These are phyloP conservation scores for Oropetium thomaeum DNA, from an alignment of 176 grass and related monocot species.

Conservation along the genomic window DNA sequence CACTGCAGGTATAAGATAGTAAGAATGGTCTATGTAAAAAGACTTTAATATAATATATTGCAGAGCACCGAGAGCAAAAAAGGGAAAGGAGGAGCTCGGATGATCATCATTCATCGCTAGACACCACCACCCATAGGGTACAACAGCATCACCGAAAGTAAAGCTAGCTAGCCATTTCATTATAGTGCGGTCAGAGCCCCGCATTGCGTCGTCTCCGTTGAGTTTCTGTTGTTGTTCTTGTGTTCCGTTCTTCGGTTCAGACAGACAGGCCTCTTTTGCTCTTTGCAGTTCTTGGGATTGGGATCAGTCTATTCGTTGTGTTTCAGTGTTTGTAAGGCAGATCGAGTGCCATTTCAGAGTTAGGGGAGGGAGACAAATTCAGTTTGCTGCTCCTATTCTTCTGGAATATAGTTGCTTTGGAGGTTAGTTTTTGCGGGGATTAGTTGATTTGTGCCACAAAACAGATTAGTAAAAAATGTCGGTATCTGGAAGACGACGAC, in stretches of 20 bases:
- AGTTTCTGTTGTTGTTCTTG: neutral
- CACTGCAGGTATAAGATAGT: no score
- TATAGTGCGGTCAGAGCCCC: neutral
- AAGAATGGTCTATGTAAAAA: no score
- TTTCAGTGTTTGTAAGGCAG: neutral
- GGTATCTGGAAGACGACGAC: conserved; percentile 30
- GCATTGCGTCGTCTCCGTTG: neutral
- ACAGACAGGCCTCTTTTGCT: neutral
- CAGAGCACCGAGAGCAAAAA: conserved; percentile 20
- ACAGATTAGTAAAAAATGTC: conserved; percentile 33
- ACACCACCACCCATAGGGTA: neutral
- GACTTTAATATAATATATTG: no score
- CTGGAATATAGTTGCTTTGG: no score
- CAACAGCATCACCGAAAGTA: neutral
- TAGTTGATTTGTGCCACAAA: neutral
- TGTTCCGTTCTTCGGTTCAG: neutral
- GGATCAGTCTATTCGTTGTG: conserved; percentile 5
- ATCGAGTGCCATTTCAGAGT: neutral
- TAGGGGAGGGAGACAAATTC: neutral
- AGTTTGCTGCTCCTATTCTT: neutral
- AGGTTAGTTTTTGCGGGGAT: no score
- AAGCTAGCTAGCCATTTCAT: neutral
- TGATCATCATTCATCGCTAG: conserved; percentile 14
- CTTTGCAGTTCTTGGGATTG: conserved; percentile 13
- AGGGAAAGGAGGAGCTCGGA: neutral